Evolutionary conservation across 257 asterid species (phyloP).

Genomic region (Rubia yunnanensis): DNA sequence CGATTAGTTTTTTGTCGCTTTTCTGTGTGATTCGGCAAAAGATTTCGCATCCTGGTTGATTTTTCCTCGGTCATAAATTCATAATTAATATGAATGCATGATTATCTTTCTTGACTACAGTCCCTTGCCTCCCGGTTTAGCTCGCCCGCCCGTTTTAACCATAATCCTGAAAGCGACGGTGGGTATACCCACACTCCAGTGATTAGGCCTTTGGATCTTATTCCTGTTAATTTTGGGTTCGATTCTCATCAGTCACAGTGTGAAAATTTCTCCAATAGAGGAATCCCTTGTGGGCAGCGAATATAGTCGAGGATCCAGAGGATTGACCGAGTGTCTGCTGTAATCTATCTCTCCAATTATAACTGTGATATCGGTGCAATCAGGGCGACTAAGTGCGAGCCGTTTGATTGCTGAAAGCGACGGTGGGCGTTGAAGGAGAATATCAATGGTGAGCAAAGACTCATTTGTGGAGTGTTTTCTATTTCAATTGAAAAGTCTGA

Average conservation of each 20-base stretch:
- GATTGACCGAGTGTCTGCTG: too few relatives aligned
- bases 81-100: background rate
- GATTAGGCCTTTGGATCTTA: too few relatives aligned
- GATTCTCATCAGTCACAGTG: too few relatives aligned
- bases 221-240: too few relatives aligned
- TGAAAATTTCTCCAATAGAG: too few relatives aligned
- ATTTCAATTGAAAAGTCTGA: background rate
- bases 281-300: too few relatives aligned
- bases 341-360: too few relatives aligned
- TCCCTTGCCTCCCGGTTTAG: background rate
- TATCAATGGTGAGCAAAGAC: background rate
- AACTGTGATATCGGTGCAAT: too few relatives aligned
- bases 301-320: too few relatives aligned
- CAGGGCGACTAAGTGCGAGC: too few relatives aligned
- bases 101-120: background rate
- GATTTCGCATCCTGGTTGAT: background rate
- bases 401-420: background rate
- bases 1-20: background rate
- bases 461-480: background rate
- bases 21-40: background rate
- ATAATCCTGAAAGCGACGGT: constrained; percentile 4
- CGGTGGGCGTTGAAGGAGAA: background rate
- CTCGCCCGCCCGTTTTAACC: too few relatives aligned
- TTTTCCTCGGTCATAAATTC: background rate
- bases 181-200: too few relatives aligned